Evolutionary conservation across 2,329 filamentous ascomycete genomes (phyloP).

Genomic region (Colletotrichum orchidophilum): DNA sequence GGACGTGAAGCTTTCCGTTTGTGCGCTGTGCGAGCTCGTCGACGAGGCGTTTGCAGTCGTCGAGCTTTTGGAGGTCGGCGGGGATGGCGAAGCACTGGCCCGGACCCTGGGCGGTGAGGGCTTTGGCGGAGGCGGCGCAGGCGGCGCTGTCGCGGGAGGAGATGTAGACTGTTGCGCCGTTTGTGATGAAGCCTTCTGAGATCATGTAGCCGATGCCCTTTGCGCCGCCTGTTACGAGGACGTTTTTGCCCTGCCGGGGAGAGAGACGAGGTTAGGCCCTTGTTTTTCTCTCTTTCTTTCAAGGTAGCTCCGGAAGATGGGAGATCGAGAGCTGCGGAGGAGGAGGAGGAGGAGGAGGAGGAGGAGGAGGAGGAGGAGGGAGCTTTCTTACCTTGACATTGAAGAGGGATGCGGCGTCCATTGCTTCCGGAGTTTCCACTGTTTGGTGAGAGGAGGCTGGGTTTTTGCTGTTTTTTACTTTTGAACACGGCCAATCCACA

Average conservation of each 20-base stretch:
- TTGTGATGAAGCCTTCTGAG: conserved; percentile 70
- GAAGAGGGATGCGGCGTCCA: conserved; percentile 66
- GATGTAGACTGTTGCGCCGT: conserved; percentile 73
- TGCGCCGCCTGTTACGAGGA: conserved; percentile 66
- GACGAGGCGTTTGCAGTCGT: conserved; percentile 64
- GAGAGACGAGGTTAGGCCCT: not conserved
- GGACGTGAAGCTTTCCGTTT: conserved; percentile 61
- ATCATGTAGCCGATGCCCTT: conserved; percentile 77
- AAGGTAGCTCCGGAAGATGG: not conserved
- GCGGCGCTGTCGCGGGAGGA: conserved; percentile 69
- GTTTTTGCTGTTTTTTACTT: not conserved
- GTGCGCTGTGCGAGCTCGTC: conserved; percentile 60
- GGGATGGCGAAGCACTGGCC: conserved; percentile 66
- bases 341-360: not conserved
- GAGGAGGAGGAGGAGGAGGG: conserved; percentile 2
- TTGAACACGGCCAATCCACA: not conserved
- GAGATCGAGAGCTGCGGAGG: not conserved
- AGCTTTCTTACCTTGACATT: conserved; percentile 62
- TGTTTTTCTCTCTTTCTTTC: not conserved
- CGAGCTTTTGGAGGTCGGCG: conserved; percentile 70
- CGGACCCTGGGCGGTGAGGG: conserved; percentile 61
- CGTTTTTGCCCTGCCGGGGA: conserved; percentile 59
- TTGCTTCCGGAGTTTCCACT: conserved; percentile 38
- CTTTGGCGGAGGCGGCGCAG: conserved; percentile 64
- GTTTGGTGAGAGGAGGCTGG: not conserved